These are phyloP conservation scores for Ustanciosporium gigantosporum DNA, from an alignment of 1,284 basidiomycete genomes.

Conservation along the genomic window DNA sequence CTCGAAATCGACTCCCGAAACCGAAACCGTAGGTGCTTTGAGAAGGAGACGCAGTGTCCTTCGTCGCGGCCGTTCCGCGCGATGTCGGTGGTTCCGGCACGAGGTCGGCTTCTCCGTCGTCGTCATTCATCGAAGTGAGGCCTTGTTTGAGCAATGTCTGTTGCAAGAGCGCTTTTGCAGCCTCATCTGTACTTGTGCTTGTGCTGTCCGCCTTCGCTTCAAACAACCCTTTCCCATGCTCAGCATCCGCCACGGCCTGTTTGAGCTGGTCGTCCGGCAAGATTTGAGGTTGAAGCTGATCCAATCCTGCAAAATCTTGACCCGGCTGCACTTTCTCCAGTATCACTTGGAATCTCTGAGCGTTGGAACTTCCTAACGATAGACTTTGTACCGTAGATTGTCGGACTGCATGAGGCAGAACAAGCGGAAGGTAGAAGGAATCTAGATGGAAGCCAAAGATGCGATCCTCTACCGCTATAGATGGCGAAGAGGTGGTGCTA, in stretches of 20 bases:
- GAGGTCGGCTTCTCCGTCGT: conserved; percentile 13
- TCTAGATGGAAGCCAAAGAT: conserved; percentile 37
- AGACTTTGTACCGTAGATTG: not conserved
- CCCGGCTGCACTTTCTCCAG: conserved; percentile 13
- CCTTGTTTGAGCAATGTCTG: conserved; percentile 19
- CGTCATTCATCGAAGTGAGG: conserved; percentile 14
- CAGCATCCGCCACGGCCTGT: conserved; percentile 21
- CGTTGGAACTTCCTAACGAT: not conserved
- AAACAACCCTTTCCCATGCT: conserved; percentile 27
- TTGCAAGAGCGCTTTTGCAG: conserved; percentile 16
- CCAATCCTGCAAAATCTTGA: conserved; percentile 14
- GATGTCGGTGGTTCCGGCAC: not conserved
- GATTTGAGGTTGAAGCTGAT: conserved; percentile 19
- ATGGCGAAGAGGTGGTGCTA: not conserved
- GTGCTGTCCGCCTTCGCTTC: not conserved
- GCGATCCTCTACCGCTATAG: conserved; percentile 19
- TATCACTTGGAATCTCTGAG: conserved; percentile 5
- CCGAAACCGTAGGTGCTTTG: conserved; percentile 11
- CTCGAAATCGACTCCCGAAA: conserved; percentile 2
- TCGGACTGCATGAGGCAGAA: conserved; percentile 12
- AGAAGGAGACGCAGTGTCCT: not conserved
- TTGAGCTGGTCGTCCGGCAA: conserved; percentile 27
- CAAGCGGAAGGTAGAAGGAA: conserved; percentile 26
- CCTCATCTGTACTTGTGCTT: conserved; percentile 5
- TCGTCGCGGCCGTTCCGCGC: not conserved